phyloP scores from a whole-genome alignment of 2,329 filamentous ascomycete species.

The Colletotrichum sp. region DNA sequence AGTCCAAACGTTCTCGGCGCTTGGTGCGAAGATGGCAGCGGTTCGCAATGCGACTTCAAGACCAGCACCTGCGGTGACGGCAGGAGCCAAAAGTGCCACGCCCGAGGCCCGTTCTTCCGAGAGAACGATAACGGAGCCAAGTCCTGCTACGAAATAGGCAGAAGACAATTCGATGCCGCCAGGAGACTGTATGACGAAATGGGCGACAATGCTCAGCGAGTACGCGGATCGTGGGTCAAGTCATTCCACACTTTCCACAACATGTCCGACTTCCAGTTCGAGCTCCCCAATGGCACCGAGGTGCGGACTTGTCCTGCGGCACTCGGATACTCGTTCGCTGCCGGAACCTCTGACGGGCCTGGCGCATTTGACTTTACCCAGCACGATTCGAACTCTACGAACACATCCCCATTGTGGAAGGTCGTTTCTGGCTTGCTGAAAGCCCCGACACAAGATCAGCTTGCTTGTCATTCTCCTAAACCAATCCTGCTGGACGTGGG shows the following conservation, averaged over 20 bases:
- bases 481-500: conserved; percentile 88
- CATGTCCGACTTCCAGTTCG: conserved; percentile 75
- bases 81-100: conserved; percentile 71
- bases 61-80: conserved; percentile 80
- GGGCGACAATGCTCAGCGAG: conserved; percentile 43
- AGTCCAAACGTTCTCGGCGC: conserved; percentile 84
- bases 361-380: conserved; percentile 92
- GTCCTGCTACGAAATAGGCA: conserved; percentile 79
- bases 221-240: conserved; percentile 70
- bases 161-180: conserved; percentile 68
- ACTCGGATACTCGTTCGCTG: conserved; percentile 87
- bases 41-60: conserved; percentile 69
- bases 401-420: conserved; percentile 78
- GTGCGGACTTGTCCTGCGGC: conserved; percentile 83
- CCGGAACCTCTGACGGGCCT: conserved; percentile 87
- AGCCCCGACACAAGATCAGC: conserved; percentile 71
- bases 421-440: conserved; percentile 74
- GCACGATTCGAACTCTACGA: conserved; percentile 72
- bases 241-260: conserved; percentile 84
- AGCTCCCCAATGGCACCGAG: conserved; percentile 71
- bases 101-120: conserved; percentile 70
- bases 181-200: conserved; percentile 41
- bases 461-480: conserved; percentile 79
- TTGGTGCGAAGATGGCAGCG: conserved; percentile 84
- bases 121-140: conserved; percentile 72